Evolutionary conservation across 2,329 filamentous ascomycete species (phyloP).

Genomic region (Fusarium aywerte): DNA sequence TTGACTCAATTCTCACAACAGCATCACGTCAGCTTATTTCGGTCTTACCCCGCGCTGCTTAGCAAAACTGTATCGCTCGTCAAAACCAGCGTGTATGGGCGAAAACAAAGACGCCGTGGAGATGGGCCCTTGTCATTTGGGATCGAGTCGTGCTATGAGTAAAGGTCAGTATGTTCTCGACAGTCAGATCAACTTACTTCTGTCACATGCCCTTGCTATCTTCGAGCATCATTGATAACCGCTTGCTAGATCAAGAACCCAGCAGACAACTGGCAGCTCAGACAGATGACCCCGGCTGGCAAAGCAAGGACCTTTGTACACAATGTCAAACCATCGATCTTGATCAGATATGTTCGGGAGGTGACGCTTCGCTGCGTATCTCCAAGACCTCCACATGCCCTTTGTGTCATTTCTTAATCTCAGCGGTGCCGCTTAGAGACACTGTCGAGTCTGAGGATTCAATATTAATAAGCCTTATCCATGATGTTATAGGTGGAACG

Average conservation of each 20-base stretch:
- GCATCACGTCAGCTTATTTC: too few species aligned
- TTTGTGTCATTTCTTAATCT: background rate
- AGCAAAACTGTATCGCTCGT: too few species aligned
- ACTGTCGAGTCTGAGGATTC: background rate
- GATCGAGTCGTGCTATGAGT: background rate
- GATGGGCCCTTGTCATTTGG: too few species aligned
- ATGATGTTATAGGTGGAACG: background rate
- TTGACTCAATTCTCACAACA: too few species aligned
- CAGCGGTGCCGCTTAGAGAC: background rate
- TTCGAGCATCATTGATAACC: background rate
- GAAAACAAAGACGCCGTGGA: too few species aligned
- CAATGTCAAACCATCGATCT: background rate
- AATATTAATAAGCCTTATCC: background rate
- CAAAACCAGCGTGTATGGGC: too few species aligned
- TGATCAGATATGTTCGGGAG: background rate
- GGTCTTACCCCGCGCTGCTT: too few species aligned
- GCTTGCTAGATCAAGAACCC: background rate
- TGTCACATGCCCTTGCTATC: background rate
- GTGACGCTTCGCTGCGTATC: background rate
- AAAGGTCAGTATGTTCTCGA: background rate
- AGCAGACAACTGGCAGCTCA: background rate
- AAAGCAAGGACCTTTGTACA: background rate
- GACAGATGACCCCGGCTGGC: fast-evolving
- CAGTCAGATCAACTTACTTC: background rate
- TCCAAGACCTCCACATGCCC: background rate